Evolutionary conservation across 306 rosid species (phyloP).

Genomic region (Vigna nakashimae): DNA sequence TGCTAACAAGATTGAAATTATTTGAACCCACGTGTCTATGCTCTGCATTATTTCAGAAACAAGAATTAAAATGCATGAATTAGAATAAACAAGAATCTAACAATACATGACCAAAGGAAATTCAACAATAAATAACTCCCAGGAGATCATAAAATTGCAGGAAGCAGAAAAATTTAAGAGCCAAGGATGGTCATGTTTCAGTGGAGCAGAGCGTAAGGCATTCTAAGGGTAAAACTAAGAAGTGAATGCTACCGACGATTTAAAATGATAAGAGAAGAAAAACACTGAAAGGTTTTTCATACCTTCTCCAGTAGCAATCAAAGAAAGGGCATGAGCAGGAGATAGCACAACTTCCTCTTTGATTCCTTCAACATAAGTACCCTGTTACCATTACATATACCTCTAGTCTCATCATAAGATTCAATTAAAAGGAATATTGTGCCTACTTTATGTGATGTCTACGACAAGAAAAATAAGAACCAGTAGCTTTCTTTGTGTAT

Average conservation of each 20-base stretch:
- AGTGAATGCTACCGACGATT: slow-evolving; percentile 24
- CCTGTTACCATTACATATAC: slow-evolving; percentile 56
- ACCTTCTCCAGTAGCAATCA: slow-evolving; percentile 97
- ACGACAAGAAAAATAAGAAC: slow-evolving; percentile 4
- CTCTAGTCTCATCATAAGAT: slow-evolving; percentile 35
- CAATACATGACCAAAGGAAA: slow-evolving; percentile 22
- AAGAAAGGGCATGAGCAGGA: slow-evolving; percentile 92
- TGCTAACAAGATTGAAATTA: slow-evolving; percentile 86
- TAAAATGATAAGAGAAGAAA: slow-evolving; percentile 32
- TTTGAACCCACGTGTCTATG: slow-evolving; percentile 94
- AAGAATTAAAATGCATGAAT: slow-evolving; percentile 41
- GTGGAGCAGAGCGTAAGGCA: slow-evolving; percentile 21
- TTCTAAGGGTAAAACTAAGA: slow-evolving; percentile 27
- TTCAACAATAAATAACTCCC: slow-evolving; percentile 17
- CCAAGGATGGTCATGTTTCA: slow-evolving; percentile 24
- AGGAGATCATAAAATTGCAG: slow-evolving; percentile 20
- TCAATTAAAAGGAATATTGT: slow-evolving; percentile 28
- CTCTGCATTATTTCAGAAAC: slow-evolving; percentile 60
- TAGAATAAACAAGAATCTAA: slow-evolving; percentile 34
- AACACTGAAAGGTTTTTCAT: neutral
- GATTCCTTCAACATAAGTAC: slow-evolving; percentile 91
- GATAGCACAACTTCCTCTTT: slow-evolving; percentile 94
- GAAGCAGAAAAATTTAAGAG: slow-evolving; percentile 16
- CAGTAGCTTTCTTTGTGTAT: neutral
- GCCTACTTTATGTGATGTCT: slow-evolving; percentile 7